phyloP scores from a whole-genome alignment of 108 stramenopile species.

The Skeletonema marinoi region DNA sequence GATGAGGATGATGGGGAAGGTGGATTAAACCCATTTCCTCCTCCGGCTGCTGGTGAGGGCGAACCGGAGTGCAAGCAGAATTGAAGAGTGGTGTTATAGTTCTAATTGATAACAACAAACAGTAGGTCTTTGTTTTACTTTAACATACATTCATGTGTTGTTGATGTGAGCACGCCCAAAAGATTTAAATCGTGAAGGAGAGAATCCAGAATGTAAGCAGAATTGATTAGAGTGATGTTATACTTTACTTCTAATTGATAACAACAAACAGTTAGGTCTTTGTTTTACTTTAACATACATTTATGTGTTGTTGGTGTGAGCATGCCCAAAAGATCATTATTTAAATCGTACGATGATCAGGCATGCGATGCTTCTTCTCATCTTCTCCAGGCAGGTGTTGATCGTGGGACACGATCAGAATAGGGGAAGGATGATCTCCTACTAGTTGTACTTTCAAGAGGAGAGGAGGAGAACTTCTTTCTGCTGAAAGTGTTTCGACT shows the following conservation, averaged over 20 bases:
- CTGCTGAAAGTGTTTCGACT: not conserved
- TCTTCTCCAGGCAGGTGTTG: not conserved
- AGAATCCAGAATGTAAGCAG: too few relatives aligned
- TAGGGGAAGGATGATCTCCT: not conserved
- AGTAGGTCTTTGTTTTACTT: too few relatives aligned
- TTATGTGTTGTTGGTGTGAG: too few relatives aligned
- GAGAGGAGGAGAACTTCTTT: not conserved
- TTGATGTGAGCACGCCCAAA: not conserved
- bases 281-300: too few relatives aligned
- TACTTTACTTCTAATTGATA: too few relatives aligned
- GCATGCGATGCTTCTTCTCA: not conserved
- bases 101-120: too few relatives aligned
- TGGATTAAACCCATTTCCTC: not conserved
- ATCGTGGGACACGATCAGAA: not conserved
- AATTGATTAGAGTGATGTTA: too few relatives aligned
- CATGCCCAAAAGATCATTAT: not conserved
- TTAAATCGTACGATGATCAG: not conserved
- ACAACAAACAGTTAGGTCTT: too few relatives aligned
- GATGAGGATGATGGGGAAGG: not conserved
- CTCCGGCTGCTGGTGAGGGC: constrained; percentile 21
- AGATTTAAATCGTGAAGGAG: too few relatives aligned
- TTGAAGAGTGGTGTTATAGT: not conserved
- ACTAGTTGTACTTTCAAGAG: not conserved
- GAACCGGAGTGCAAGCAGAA: constrained; percentile 45
- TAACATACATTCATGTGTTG: too few relatives aligned